phyloP scores from a whole-genome alignment of 768 basidiomycete genomes.

The Rhodosporidiobolus sp. region DNA sequence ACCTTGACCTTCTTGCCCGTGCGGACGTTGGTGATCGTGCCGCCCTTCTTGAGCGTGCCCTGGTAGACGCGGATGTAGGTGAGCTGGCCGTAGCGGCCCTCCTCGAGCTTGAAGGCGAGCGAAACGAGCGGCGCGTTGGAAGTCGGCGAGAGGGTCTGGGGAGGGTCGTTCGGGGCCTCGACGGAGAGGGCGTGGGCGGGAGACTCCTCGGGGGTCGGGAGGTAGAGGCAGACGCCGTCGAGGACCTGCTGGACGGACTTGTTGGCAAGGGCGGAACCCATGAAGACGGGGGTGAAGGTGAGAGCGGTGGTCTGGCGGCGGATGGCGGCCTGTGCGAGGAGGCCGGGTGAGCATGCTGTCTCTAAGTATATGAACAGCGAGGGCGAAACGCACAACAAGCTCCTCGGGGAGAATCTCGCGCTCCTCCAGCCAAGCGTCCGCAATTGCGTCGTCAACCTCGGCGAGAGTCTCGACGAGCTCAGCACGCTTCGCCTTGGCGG shows the following conservation, averaged over 20 bases:
- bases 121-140: slow-evolving; percentile 76
- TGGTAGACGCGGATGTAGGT: slow-evolving; percentile 99
- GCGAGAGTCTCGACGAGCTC: slow-evolving; percentile 94
- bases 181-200: slow-evolving; percentile 79
- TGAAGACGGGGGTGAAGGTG: slow-evolving; percentile 93
- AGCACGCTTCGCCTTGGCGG: slow-evolving; percentile 76
- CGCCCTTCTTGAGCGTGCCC: slow-evolving; percentile 81
- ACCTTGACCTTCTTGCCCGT: slow-evolving; percentile 98
- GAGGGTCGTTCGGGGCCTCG: slow-evolving; percentile 54
- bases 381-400: slow-evolving; percentile 54
- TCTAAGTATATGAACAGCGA: background rate
- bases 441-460: slow-evolving; percentile 93
- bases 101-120: slow-evolving; percentile 96
- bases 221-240: slow-evolving; percentile 92
- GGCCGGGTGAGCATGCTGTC: background rate
- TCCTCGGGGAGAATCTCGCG: slow-evolving; percentile 67
- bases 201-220: slow-evolving; percentile 80
- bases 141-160: slow-evolving; percentile 56
- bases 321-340: slow-evolving; percentile 58
- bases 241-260: slow-evolving; percentile 89
- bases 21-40: slow-evolving; percentile 81
- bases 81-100: slow-evolving; percentile 92
- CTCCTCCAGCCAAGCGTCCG: slow-evolving; percentile 84
- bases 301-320: slow-evolving; percentile 81
- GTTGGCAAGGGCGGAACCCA: slow-evolving; percentile 97